A percentile compares a stretch with the other conserved stretches of the same genome.
These are phyloP conservation scores for Botryotinia globosa DNA, from an alignment of 2,329 filamentous ascomycete species.

Conservation along the genomic window DNA sequence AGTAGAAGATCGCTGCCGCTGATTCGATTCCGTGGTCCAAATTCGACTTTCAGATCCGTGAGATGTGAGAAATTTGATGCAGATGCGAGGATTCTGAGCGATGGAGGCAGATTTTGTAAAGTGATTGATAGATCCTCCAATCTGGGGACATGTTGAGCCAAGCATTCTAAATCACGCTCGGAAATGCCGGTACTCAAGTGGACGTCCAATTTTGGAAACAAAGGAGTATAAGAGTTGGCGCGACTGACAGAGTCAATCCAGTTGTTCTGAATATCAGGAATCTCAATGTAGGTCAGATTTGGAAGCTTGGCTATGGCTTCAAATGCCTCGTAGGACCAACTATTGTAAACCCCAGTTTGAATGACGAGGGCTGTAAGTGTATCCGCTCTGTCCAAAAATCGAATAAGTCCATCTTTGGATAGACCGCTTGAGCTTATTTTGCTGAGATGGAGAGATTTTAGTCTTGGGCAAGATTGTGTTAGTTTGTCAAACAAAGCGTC, in stretches of 20 bases:
- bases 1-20: neutral
- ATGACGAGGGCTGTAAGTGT: neutral
- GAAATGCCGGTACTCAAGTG: neutral
- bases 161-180: neutral
- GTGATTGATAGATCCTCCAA: neutral
- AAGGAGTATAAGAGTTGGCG: neutral
- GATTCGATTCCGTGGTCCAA: neutral
- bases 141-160: neutral
- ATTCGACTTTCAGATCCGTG: neutral
- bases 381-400: neutral
- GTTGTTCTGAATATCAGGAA: neutral
- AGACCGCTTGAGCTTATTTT: neutral
- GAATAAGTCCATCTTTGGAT: neutral
- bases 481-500: neutral
- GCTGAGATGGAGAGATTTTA: neutral
- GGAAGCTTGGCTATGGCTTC: slow-evolving; percentile 5
- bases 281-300: neutral
- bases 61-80: slow-evolving; percentile 5
- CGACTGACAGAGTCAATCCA: neutral
- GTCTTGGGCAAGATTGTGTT: neutral
- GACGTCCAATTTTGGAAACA: neutral
- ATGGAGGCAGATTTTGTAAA: neutral
- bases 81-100: neutral
- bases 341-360: neutral
- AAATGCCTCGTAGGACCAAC: slow-evolving; percentile 8